phyloP scores from a whole-genome alignment of 2,329 filamentous ascomycete species.

The Sordariomycetes sp. region DNA sequence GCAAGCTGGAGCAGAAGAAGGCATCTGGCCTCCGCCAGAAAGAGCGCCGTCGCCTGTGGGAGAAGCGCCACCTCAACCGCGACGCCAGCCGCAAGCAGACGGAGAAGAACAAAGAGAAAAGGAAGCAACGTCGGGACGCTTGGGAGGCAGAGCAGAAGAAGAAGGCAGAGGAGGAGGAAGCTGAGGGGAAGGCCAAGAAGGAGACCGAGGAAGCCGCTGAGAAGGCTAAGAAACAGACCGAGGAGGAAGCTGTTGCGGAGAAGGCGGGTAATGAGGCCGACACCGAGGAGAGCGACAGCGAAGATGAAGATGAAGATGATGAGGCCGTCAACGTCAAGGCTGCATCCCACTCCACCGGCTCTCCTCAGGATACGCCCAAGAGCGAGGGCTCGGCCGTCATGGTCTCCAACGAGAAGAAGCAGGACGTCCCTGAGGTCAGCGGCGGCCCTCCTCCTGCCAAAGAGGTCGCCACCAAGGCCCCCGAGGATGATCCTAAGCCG shows the following conservation, averaged over 20 bases:
- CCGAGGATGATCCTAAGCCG: background rate
- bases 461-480: slow-evolving; percentile 2
- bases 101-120: slow-evolving; percentile 27
- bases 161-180: slow-evolving; percentile 16
- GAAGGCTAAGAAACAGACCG: slow-evolving; percentile 6
- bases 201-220: slow-evolving; percentile 8
- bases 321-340: slow-evolving; percentile 7
- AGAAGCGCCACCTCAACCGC: slow-evolving; percentile 34
- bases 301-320: slow-evolving; percentile 6
- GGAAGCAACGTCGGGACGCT: slow-evolving; percentile 16
- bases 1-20: slow-evolving; percentile 39
- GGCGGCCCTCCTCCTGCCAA: slow-evolving; percentile 14
- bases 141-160: slow-evolving; percentile 17
- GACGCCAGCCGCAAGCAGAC: slow-evolving; percentile 30
- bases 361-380: slow-evolving; percentile 21
- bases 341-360: slow-evolving; percentile 19
- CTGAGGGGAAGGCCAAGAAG: slow-evolving; percentile 16
- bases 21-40: slow-evolving; percentile 34
- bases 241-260: slow-evolving; percentile 5
- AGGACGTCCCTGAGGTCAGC: slow-evolving; percentile 20
- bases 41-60: slow-evolving; percentile 38
- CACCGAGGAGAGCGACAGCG: slow-evolving; percentile 6
- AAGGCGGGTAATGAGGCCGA: slow-evolving; percentile 5
- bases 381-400: slow-evolving; percentile 14
- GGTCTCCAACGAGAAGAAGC: slow-evolving; percentile 17